Conservation (phyloP, 2,329 filamentous ascomycete species). For the Drechslerella coelobrocha region DNA sequence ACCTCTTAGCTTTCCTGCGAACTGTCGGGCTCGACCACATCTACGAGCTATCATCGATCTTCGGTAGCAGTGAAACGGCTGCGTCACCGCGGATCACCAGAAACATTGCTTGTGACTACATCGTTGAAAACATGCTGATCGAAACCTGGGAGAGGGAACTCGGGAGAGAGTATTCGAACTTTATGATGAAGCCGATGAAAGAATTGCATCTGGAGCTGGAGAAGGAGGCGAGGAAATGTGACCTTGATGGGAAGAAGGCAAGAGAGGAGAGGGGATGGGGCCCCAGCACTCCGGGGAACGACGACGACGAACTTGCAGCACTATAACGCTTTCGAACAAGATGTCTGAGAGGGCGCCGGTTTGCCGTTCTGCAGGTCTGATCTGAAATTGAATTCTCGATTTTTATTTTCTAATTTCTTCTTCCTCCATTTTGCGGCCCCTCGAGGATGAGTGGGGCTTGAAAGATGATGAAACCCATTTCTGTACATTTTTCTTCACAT, state of each 20-base stretch:
- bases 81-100: constrained; percentile 37
- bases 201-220: constrained; percentile 36
- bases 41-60: constrained; percentile 46
- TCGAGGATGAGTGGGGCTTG: too few species aligned
- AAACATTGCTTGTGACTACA: constrained; percentile 48
- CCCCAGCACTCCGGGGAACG: constrained; percentile 41
- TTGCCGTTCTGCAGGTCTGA: not conserved
- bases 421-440: not conserved
- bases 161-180: constrained; percentile 40
- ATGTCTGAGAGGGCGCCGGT: not conserved
- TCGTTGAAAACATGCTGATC: constrained; percentile 47
- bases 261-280: constrained; percentile 41
- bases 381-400: not conserved
- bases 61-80: constrained; percentile 43
- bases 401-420: not conserved
- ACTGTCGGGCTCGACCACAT: constrained; percentile 44
- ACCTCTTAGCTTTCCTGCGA: constrained; percentile 39
- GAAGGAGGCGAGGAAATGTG: constrained; percentile 38
- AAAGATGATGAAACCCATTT: too few species aligned
- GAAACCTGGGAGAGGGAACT: constrained; percentile 45
- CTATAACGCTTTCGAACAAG: not conserved
- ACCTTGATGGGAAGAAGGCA: constrained; percentile 41
- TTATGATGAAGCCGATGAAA: constrained; percentile 49
- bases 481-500: too few species aligned
- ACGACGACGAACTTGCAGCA: constrained; percentile 38